Evolutionary conservation across 257 asterid species (phyloP), one percentile per base, ranked within the genome.

Genomic region (Jacaranda copaia): DNA sequence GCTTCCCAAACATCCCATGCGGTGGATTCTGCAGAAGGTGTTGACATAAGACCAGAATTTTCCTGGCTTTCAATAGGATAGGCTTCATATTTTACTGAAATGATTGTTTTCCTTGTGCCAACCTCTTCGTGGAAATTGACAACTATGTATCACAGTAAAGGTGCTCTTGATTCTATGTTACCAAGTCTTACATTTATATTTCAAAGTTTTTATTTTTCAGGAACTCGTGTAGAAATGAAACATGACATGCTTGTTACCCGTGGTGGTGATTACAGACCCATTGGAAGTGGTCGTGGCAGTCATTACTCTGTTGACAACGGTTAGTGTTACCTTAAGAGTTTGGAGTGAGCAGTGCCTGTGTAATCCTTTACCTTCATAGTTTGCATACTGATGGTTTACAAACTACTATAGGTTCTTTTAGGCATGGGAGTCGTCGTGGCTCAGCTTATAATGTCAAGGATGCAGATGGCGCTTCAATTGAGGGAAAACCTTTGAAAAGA

Each of bases 361-460:
- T 73, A 40, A 14, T 80, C 45, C 39, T 16, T 48, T 74, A 52
- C 43, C 9, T 5, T 48, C 32, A 20, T 66, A 62, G 38, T 46
- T 74, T 69, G 62, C 67, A 18, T 32, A 56, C 83, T 51, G 55
- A 81, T 45, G 9, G 65, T 75, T 53, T 76, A 56, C 60, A 80
- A 68, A 64, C 76, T 81, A 42, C 81, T 77, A 14, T 77, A 93
- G 98, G 97, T 75, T 86, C 91, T 66, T 84, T 80, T 77, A 93
- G 87, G 78, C 92, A 84, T 61, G 90, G 92, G 20, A 90, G 89
- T 74, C 90, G 96, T 36, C 96, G 93, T 72, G 97, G 94, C 71
- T 77, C 89, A 20, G 82, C 81, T 49, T 83, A 86, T 80, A 81
- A 53, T 63, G 62, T 70, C 58, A 92, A 86, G 84, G 97, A 87